Percentiles rank a stretch among this genome's conserved stretches.
These are phyloP conservation scores for Bipolaris gigantea DNA, from an alignment of 2,329 filamentous ascomycete genomes.

Conservation along the genomic window DNA sequence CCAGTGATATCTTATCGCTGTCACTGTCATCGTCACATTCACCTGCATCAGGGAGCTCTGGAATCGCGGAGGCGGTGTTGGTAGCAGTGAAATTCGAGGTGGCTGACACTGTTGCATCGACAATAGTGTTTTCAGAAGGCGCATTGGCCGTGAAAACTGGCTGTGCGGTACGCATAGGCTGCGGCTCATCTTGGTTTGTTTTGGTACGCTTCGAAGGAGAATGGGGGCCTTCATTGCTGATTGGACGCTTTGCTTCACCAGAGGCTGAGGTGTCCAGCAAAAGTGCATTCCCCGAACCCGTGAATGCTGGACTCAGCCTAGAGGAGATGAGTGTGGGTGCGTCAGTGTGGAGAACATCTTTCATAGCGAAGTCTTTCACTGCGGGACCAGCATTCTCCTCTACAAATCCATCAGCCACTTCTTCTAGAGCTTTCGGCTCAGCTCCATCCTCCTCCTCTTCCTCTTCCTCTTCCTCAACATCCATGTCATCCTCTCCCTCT, in stretches of 20 bases:
- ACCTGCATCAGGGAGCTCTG: slow-evolving; percentile 20
- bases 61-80: slow-evolving; percentile 18
- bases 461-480: slow-evolving; percentile 5
- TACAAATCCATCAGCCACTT: slow-evolving; percentile 32
- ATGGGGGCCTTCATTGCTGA: slow-evolving; percentile 19
- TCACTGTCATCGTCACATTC: slow-evolving; percentile 29
- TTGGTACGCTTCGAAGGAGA: slow-evolving; percentile 39
- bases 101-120: slow-evolving; percentile 5
- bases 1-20: slow-evolving; percentile 33
- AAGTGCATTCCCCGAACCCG: neutral
- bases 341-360: slow-evolving; percentile 9
- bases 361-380: slow-evolving; percentile 20
- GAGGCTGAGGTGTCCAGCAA: slow-evolving; percentile 1
- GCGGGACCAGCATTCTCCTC: slow-evolving; percentile 19
- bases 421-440: neutral
- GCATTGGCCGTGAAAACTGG: slow-evolving; percentile 4
- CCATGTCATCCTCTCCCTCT: slow-evolving; percentile 28
- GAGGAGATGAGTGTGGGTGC: neutral
- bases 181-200: slow-evolving; percentile 16
- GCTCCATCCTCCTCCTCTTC: neutral
- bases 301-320: neutral
- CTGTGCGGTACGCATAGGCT: slow-evolving; percentile 3
- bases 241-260: slow-evolving; percentile 29
- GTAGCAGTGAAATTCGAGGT: slow-evolving; percentile 24
- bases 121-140: neutral